Evolutionary conservation across 441 rosid genomes (phyloP).

Genomic region (Erysimum cheiri): DNA sequence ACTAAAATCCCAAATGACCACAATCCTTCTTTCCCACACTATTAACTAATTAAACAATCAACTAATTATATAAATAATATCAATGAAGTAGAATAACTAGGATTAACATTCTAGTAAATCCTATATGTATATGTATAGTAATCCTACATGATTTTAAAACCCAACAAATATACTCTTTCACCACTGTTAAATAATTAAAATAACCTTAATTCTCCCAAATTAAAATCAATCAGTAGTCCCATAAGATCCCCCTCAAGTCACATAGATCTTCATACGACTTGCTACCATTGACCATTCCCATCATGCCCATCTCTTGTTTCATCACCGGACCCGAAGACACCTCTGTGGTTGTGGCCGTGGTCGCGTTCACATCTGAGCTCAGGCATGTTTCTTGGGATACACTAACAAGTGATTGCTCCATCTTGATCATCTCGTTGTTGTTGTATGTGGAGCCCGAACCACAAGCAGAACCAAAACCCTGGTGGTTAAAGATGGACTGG

Average conservation of each 20-base stretch:
- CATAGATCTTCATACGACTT: conserved; percentile 53
- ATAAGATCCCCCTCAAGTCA: conserved; percentile 50
- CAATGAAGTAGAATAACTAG: conserved; percentile 34
- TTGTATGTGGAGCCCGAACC: conserved; percentile 11
- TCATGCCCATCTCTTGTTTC: conserved; percentile 53
- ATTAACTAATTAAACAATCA: conserved; percentile 41
- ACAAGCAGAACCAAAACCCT: conserved; percentile 7
- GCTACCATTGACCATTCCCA: conserved; percentile 40
- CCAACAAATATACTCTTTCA: conserved; percentile 34
- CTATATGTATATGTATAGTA: conserved; percentile 39
- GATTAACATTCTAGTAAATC: conserved; percentile 32
- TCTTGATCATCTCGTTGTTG: conserved; percentile 52
- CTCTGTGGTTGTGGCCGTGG: conserved; percentile 46
- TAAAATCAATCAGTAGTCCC: conserved; percentile 48
- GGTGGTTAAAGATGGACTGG: conserved; percentile 44
- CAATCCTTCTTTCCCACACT: conserved; percentile 28
- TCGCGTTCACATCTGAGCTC: conserved; percentile 75
- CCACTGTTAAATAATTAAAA: conserved; percentile 21
- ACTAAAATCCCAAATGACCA: conserved; percentile 39
- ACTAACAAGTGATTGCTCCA: conserved; percentile 73
- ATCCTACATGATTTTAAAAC: conserved; percentile 28
- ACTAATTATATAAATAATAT: conserved; percentile 26
- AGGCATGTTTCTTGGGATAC: conserved; percentile 89
- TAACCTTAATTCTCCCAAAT: conserved; percentile 14
- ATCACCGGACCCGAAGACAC: conserved; percentile 61